Percentiles rank a stretch among this genome's conserved stretches.
phyloP scores from a whole-genome alignment of 106 monocot species.

The Phalaenopsis equestris region DNA sequence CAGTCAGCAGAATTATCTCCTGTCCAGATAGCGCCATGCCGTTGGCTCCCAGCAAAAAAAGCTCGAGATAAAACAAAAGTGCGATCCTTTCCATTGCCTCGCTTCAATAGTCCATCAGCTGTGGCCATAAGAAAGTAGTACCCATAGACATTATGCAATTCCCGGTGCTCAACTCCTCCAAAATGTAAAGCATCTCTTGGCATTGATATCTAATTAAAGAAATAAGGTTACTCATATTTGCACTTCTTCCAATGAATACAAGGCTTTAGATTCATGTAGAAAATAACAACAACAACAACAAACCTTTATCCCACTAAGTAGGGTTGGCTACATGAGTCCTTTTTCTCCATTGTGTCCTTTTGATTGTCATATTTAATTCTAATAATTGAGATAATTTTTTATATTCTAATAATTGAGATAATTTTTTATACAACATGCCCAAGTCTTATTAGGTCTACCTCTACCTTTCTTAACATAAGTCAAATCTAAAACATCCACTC shows the following conservation, averaged over 20 bases:
- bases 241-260: background rate
- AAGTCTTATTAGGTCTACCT: no score
- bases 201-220: conserved; percentile 68
- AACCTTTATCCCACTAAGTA: no score
- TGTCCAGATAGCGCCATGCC: conserved; percentile 94
- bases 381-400: no score
- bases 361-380: no score
- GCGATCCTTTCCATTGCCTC: conserved; percentile 81
- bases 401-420: no score
- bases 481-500: no score
- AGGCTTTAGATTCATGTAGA: background rate
- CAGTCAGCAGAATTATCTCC: conserved; percentile 96
- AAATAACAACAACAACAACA: background rate
- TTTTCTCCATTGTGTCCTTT: no score
- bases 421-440: no score
- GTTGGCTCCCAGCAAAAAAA: conserved; percentile 96
- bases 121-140: conserved; percentile 98
- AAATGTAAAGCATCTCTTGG: conserved; percentile 91
- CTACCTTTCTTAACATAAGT: no score
- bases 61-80: conserved; percentile 96
- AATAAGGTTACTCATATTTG: conserved; percentile 8
- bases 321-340: no score
- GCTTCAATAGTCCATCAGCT: conserved; percentile 73
- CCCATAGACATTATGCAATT: conserved; percentile 97
- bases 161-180: conserved; percentile 84